Base-by-base conservation (phyloP, 495 filamentous ascomycete genomes). In the Neurospora cerealis region DNA sequence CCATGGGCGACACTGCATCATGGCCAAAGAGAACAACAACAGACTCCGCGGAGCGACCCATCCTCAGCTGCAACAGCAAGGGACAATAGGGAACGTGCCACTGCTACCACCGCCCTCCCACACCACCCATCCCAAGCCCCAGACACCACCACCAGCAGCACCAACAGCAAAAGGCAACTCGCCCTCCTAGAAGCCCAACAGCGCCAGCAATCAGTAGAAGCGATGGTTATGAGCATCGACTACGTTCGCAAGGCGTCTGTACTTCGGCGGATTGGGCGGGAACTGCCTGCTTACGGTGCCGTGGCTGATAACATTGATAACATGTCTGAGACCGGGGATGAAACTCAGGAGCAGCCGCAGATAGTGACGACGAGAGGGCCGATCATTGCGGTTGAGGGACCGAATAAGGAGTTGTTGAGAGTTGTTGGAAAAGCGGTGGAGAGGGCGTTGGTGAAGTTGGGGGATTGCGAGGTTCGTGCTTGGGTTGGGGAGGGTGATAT, bases 341-440 rank as follows among this genome's bases (percentile, higher is more conserved):
- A 81, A 74, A 36, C 85, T 77, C 24, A 37, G 32, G 3, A 54
- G 82, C 83, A 77, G 80, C 81, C 19, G 82, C 81, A 41, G 82
- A 81, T n/a, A 84, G 81, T 9, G 75, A 81, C 10, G 80, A 78
- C 41, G 82, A 81, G 71, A 80, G 94, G 96, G 0, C 87, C 93
- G 2, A 87, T 98, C 36, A 90, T 98, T 69, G 91, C 93, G 0
- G 81, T 99, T 32, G 96, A 99, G 79, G 93, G 94, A 17, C 83
- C 91, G 32, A 87, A 92, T 70, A 77, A 80, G 3, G 75, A 79
- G 1, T 77, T 91, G 15, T 83, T 92, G 13, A 83, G 84, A 60
- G 79, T 83, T 7, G 85, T 93, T 8, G 85, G 88, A 2, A 80
- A 84, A 24, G 90, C 90, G 74, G 87, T 97, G 4, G 87, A 89